Percentiles rank a stretch among this genome's conserved stretches.
phyloP scores from a whole-genome alignment of 306 rosid species.

The Carpinus viminea region DNA sequence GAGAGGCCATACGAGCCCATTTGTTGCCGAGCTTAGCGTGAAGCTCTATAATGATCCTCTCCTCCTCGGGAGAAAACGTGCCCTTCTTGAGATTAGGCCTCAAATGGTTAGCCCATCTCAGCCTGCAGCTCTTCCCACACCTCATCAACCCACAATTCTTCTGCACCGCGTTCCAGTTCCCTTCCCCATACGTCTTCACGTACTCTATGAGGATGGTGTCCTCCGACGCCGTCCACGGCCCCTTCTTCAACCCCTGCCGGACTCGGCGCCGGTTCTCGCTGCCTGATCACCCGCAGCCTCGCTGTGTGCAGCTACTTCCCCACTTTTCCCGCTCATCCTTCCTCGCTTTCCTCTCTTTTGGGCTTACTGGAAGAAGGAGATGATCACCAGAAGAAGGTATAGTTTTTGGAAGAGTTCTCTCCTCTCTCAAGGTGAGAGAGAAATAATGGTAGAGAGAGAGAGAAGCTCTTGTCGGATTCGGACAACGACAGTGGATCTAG shows the following conservation, averaged over 20 bases:
- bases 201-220: conserved; percentile 63
- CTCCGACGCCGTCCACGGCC: conserved; percentile 79
- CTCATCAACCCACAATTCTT: conserved; percentile 60
- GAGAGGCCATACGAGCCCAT: conserved; percentile 93
- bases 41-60: conserved; percentile 58
- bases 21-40: conserved; percentile 83
- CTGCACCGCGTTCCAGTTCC: conserved; percentile 84
- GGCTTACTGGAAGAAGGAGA: neutral
- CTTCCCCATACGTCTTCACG: conserved; percentile 69
- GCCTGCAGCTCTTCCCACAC: conserved; percentile 88
- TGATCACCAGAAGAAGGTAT: too few species aligned
- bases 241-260: conserved; percentile 47
- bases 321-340: conserved; percentile 14
- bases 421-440: conserved; percentile 43
- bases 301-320: conserved; percentile 13
- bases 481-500: conserved; percentile 25
- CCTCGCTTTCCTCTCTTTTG: neutral
- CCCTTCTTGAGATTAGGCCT: conserved; percentile 82
- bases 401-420: conserved; percentile 30
- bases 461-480: conserved; percentile 17
- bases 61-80: conserved; percentile 59
- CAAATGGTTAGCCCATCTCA: conserved; percentile 88
- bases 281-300: neutral
- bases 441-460: conserved; percentile 24
- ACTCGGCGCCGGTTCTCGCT: conserved; percentile 17